Percentiles rank a stretch among this genome's conserved stretches.
Conservation (phyloP, 345 rosid genomes). For the Turnera subulata region DNA sequence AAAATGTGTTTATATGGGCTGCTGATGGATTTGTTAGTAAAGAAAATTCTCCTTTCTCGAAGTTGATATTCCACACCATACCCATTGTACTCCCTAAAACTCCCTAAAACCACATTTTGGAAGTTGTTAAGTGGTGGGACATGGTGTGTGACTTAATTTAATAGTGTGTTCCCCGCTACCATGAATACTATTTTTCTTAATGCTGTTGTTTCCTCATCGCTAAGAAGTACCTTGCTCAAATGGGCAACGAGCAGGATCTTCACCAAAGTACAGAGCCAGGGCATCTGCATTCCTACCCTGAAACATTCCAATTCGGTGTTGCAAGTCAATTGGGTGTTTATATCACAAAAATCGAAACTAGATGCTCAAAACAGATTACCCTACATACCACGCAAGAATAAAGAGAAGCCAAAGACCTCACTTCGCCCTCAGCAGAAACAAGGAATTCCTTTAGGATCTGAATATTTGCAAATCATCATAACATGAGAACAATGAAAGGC, state of each 20-base stretch:
- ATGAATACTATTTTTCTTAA: too few relatives aligned
- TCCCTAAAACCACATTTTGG: too few relatives aligned
- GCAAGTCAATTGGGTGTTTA: conserved; percentile 7
- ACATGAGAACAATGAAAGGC: too few relatives aligned
- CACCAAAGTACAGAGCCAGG: conserved; percentile 86
- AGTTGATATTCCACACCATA: too few relatives aligned
- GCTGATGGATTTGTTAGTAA: too few relatives aligned
- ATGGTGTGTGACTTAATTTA: too few relatives aligned
- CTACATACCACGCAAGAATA: conserved; percentile 34
- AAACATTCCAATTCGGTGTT: conserved; percentile 19
- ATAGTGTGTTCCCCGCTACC: too few relatives aligned
- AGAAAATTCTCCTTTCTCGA: too few relatives aligned
- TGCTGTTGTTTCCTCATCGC: too few relatives aligned
- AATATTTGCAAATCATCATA: background rate
- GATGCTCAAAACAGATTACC: background rate
- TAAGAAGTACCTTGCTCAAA: conserved; percentile 83
- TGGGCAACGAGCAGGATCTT: conserved; percentile 94
- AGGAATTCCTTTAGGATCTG: conserved; percentile 24
- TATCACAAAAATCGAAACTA: conserved; percentile 3
- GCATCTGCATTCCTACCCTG: conserved; percentile 81
- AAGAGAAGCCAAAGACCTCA: conserved; percentile 20
- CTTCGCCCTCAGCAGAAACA: conserved; percentile 25
- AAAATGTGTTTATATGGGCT: too few relatives aligned
- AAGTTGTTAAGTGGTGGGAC: too few relatives aligned
- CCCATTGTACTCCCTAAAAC: too few relatives aligned